These are phyloP conservation scores for Bothriochloa decipiens DNA, from an alignment of 176 grass and related monocot genomes.

Conservation along the genomic window DNA sequence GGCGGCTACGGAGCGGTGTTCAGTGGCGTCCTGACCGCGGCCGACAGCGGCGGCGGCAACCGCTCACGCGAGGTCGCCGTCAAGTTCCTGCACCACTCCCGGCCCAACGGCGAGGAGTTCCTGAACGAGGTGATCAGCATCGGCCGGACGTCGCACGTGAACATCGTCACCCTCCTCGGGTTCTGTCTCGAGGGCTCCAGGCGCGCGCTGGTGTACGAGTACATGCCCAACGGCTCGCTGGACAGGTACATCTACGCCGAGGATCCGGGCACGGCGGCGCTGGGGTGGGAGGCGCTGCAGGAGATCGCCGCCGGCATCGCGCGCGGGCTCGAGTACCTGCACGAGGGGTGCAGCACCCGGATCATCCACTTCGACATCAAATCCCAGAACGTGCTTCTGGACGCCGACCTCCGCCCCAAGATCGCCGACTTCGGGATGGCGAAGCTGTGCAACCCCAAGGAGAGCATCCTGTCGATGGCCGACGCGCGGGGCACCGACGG, in stretches of 20 bases:
- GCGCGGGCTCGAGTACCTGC: constrained; percentile 69
- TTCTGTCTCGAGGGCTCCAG: constrained; percentile 64
- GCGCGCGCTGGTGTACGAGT: constrained; percentile 66
- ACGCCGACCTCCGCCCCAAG: constrained; percentile 51
- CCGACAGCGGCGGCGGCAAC: not conserved
- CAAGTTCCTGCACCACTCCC: constrained; percentile 51
- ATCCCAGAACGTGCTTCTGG: constrained; percentile 70
- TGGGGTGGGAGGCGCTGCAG: constrained; percentile 43
- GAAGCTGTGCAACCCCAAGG: constrained; percentile 53
- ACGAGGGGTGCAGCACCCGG: constrained; percentile 58
- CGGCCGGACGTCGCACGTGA: constrained; percentile 60
- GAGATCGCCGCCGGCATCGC: constrained; percentile 61
- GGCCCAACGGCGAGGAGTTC: constrained; percentile 56
- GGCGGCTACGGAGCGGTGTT: constrained; percentile 70
- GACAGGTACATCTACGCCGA: constrained; percentile 59
- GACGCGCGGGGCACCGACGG: constrained; percentile 69
- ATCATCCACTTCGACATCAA: constrained; percentile 91
- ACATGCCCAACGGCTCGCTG: constrained; percentile 68
- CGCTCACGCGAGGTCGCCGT: constrained; percentile 42
- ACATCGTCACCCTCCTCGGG: constrained; percentile 61
- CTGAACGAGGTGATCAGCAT: constrained; percentile 69
- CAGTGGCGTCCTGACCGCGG: constrained; percentile 33
- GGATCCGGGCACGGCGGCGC: not conserved
- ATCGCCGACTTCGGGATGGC: constrained; percentile 74
- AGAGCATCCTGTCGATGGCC: constrained; percentile 60